These are phyloP conservation scores for Sporisorium scitamineum DNA, from an alignment of 1,284 basidiomycete species.

Conservation along the genomic window DNA sequence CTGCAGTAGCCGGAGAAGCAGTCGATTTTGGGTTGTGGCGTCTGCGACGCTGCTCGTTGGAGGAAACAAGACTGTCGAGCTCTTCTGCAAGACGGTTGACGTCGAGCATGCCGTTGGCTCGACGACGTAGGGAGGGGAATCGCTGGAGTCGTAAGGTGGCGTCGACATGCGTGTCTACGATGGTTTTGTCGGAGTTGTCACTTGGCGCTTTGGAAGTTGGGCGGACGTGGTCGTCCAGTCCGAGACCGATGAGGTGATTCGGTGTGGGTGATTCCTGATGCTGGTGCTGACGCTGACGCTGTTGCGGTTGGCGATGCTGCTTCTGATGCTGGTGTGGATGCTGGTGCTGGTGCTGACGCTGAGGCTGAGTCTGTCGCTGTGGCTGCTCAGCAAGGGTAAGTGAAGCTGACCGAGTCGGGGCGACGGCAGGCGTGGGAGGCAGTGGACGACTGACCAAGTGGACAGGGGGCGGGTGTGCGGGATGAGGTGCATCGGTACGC, in stretches of 20 bases:
- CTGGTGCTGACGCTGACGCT: not conserved
- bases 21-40: not conserved
- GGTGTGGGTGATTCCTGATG: not conserved
- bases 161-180: slow-evolving; percentile 15
- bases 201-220: not conserved
- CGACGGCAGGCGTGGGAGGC: slow-evolving; percentile 22
- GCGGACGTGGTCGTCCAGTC: not conserved
- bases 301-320: not conserved
- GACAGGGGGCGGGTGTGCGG: not conserved
- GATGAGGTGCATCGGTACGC: slow-evolving; percentile 11
- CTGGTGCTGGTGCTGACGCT: not conserved
- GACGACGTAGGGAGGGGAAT: slow-evolving; percentile 9
- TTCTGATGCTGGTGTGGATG: not conserved
- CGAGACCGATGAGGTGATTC: not conserved
- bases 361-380: not conserved
- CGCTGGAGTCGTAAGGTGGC: not conserved
- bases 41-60: not conserved
- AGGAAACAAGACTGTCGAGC: slow-evolving; percentile 21
- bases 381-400: not conserved
- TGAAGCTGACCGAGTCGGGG: not conserved
- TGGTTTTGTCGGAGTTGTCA: not conserved
- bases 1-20: not conserved
- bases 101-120: slow-evolving; percentile 2
- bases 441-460: slow-evolving; percentile 25
- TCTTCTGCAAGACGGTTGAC: slow-evolving; percentile 19